Evolutionary conservation across 106 monocot species (phyloP), one percentile per base, ranked within the genome.

Genomic region (Acanthochlamys bracteata): DNA sequence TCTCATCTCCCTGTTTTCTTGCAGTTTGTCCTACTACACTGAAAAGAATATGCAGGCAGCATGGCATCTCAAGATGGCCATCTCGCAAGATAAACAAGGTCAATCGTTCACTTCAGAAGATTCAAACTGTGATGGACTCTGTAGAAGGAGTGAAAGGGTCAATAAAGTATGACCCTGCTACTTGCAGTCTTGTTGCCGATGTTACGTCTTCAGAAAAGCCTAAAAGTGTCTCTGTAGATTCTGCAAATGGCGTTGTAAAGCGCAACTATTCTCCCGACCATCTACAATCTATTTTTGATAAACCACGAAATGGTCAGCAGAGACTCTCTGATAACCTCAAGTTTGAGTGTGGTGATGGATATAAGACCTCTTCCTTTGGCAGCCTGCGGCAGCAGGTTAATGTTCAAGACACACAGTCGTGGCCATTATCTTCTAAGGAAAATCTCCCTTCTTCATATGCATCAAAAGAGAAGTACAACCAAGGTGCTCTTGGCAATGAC

Each of bases 11-110:
- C 61, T 41, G 20, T 24, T 51, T 61, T 65, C 43, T 74, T 25
- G 67, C 87, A 96, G 95, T 90, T 75, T 96, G 95, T 45, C 90
- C 95, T 11, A 91, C 95, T 24, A 96, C 95, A 11, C 60, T 96
- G 61, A 96, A 96, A 80, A 82, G 90, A 60, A 90, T 88, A 74
- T 96, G 95, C 71, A 75, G 95, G 66, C 90, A 88, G 61, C 82
- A 96, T 58, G 95, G 95, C 13, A 91, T 91, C 62, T 82, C 80
- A 25, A 79, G 95, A 78, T 96, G 95, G 95, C 90, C 95, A 47
- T 96, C 95, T 64, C 95, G 95, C 55, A 96, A 96, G 67, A 96
- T 96, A 79, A 91, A 84, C 57, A 96, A 96, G 67, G 90, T 96
- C 17, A 96, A 96, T 24, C 81, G 87, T 24, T 96, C 95, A 16